Evolutionary conservation across 106 monocot genomes (phyloP).

Genomic region (Dendrobium officinale): DNA sequence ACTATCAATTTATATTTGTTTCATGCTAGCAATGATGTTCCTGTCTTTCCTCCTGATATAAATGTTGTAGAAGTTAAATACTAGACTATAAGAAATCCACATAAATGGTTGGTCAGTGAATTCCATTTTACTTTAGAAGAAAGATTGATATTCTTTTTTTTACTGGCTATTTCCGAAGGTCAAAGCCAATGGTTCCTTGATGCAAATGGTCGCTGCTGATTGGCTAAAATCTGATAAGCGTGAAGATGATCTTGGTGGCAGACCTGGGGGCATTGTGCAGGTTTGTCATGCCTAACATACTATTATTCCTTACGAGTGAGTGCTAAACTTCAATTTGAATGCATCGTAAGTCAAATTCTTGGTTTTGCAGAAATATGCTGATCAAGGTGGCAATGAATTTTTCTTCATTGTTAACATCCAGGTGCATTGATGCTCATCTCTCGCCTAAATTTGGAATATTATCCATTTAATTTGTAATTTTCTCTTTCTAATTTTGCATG

Average conservation of each 20-base stretch:
- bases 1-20: too few species aligned
- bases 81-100: too few species aligned
- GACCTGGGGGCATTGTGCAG: constrained; percentile 80
- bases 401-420: constrained; percentile 97
- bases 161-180: constrained; percentile 26
- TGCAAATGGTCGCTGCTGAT: constrained; percentile 93
- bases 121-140: background rate
- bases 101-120: background rate
- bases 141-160: background rate
- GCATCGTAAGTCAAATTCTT: constrained; percentile 5
- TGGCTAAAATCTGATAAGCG: constrained; percentile 88
- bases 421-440: constrained; percentile 25
- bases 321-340: background rate
- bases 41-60: too few species aligned
- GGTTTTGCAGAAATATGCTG: constrained; percentile 65
- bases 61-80: too few species aligned
- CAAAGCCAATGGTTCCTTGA: constrained; percentile 71
- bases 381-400: constrained; percentile 68
- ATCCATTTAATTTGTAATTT: background rate
- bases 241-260: constrained; percentile 83
- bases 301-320: background rate
- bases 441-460: background rate
- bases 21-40: too few species aligned
- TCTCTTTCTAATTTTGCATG: background rate
- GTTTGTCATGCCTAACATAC: constrained; percentile 16